Conservation (phyloP, 2,329 filamentous ascomycete genomes). For the Arthrobotrys sinensis region DNA sequence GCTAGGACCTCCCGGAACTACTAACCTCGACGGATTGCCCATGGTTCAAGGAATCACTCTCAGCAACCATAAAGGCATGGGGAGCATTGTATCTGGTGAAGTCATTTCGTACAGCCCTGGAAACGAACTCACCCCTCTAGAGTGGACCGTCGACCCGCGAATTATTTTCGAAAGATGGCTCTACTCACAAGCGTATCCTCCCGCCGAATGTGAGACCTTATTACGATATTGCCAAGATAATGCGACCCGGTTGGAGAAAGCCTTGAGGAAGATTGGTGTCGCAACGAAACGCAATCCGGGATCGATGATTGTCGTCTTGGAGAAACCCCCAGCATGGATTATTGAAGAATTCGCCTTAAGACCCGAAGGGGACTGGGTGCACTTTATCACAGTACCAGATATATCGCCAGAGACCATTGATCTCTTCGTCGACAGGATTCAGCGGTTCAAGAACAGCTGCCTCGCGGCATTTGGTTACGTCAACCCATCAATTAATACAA, state of each 20-base stretch:
- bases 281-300: constrained; percentile 20
- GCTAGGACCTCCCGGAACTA: constrained; percentile 14
- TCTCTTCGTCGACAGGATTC: constrained; percentile 22
- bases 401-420: constrained; percentile 37
- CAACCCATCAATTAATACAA: constrained; percentile 4
- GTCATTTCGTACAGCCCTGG: constrained; percentile 19
- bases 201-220: constrained; percentile 1
- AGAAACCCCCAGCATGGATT: constrained; percentile 44
- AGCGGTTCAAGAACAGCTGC: neutral
- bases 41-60: constrained; percentile 46
- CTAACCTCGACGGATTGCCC: constrained; percentile 11
- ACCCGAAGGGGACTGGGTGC: constrained; percentile 44
- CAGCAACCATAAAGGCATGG: constrained; percentile 45
- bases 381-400: constrained; percentile 45
- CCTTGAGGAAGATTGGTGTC: constrained; percentile 11
- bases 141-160: constrained; percentile 38
- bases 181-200: constrained; percentile 24
- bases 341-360: constrained; percentile 44
- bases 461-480: constrained; percentile 19
- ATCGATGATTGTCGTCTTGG: constrained; percentile 34
- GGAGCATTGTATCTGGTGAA: constrained; percentile 38
- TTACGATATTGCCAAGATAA: constrained; percentile 30
- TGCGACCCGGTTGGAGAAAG: neutral
- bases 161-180: constrained; percentile 52
- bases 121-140: constrained; percentile 11